Evolutionary conservation across 2,329 filamentous ascomycete species (phyloP), one percentile per base, ranked within the genome.

Genomic region (Cladosporium cucumerinum): DNA sequence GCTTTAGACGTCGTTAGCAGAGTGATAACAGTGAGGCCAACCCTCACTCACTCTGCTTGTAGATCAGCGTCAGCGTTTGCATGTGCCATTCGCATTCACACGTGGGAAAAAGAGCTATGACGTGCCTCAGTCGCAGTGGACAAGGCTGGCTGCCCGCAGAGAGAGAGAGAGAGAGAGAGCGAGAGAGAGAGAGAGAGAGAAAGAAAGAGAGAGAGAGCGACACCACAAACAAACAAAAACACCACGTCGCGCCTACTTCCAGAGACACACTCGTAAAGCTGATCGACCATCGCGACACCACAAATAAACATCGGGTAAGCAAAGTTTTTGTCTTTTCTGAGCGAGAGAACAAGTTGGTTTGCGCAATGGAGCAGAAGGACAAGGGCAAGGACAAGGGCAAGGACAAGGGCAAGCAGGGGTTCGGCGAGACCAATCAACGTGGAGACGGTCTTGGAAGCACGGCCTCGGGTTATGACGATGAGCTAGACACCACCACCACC

Each of bases 391-490:
- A 18, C 21, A 51, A n/a, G n/a, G n/a, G n/a, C n/a, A n/a, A n/a
- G n/a, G n/a, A n/a, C n/a, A n/a, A 25, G 16, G 36, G 36, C 36
- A 18, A 39, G 34, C 34, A 16, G 36, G 36, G 36, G 6, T 14
- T 25, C 48, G 23, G 48, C 23, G 25, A 18, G 3, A 28, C 48
- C 48, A 52, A 52, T 52, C 23, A 52, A n/a, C 23, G 48, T 28
- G 48, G 32, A 32, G 51, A 18, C 21, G 52, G 28, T 11, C 25
- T 18, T 21, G 11, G 11, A 16, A 23, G 30, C 46, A 32, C 21
- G 51, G 51, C 34, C 57, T 16, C 28, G 25, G 60, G 30, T 32
- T 51, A 62, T 62, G 60, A 62, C 58, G 58, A 61, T 3, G 48
- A 30, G 43, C 28, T 36, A 39, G 30, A 21, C 25, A 32, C 30